Evolutionary conservation across 768 basidiomycete species (phyloP).

Genomic region (Phaffia australis): DNA sequence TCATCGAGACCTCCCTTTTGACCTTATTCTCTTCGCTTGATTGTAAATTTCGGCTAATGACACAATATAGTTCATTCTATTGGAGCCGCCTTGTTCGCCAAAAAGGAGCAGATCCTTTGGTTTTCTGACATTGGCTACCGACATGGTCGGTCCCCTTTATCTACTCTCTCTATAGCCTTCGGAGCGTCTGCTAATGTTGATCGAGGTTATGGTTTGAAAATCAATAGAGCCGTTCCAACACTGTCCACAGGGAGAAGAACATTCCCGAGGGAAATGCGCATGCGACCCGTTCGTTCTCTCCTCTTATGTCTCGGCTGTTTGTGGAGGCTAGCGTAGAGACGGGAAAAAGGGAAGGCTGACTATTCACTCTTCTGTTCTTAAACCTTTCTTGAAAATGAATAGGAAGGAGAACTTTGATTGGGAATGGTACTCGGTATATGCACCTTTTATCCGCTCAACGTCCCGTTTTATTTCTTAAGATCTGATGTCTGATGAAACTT

Average conservation of each 20-base stretch:
- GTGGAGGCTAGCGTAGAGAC: background rate
- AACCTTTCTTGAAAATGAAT: no score
- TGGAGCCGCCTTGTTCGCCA: conserved; percentile 76
- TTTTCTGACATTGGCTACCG: conserved; percentile 85
- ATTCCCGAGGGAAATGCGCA: conserved; percentile 72
- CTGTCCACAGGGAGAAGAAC: conserved; percentile 66
- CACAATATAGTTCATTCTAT: conserved; percentile 66
- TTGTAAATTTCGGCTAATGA: background rate
- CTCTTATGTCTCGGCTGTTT: background rate
- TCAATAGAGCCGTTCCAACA: conserved; percentile 69
- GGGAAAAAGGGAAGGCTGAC: conserved; percentile 3
- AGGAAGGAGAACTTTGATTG: conserved; percentile 54
- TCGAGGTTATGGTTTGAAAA: background rate
- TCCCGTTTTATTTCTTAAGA: background rate
- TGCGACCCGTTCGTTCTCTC: conserved; percentile 48
- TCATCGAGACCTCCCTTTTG: background rate
- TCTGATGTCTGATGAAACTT: background rate
- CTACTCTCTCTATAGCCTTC: background rate
- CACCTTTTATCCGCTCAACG: background rate
- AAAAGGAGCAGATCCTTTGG: conserved; percentile 83
- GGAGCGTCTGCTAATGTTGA: background rate
- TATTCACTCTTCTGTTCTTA: background rate
- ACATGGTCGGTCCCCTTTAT: background rate
- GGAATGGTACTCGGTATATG: conserved; percentile 32
- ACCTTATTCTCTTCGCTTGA: background rate